A percentile compares a stretch with the other conserved stretches of the same genome.
Evolutionary conservation across 1,284 basidiomycete genomes (phyloP).

Genomic region (Sanghuangporus weigelae): DNA sequence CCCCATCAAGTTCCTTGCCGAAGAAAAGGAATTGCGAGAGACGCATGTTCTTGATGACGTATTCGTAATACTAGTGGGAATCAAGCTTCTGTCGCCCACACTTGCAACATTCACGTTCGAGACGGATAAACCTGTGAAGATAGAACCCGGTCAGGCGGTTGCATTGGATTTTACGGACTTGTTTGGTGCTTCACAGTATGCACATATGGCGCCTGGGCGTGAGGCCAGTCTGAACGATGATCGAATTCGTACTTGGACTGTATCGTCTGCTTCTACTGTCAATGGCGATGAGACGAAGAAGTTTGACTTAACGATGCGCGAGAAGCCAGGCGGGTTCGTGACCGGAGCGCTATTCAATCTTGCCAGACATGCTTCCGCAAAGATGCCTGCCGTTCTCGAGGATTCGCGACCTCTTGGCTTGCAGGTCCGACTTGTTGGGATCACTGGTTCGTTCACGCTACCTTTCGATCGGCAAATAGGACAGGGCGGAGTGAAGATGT

Average conservation of each 20-base stretch:
- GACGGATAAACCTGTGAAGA: slow-evolving; percentile 29
- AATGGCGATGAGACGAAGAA: slow-evolving; percentile 20
- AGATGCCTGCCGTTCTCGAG: slow-evolving; percentile 34
- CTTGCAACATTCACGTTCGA: slow-evolving; percentile 55
- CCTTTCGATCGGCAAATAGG: slow-evolving; percentile 1
- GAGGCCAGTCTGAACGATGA: slow-evolving; percentile 55
- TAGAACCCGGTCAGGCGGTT: slow-evolving; percentile 48
- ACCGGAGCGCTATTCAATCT: slow-evolving; percentile 49
- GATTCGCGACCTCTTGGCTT: slow-evolving; percentile 32
- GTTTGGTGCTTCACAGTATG: slow-evolving; percentile 40
- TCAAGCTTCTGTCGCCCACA: slow-evolving; percentile 40
- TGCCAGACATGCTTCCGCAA: slow-evolving; percentile 33
- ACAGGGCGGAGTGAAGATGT: slow-evolving; percentile 21
- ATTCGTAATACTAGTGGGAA: slow-evolving; percentile 32
- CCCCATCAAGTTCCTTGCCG: slow-evolving; percentile 46
- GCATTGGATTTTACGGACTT: slow-evolving; percentile 50
- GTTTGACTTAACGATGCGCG: slow-evolving; percentile 46
- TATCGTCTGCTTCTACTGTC: slow-evolving; percentile 30
- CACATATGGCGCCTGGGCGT: slow-evolving; percentile 44
- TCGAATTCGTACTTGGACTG: slow-evolving; percentile 60
- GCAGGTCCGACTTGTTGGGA: slow-evolving; percentile 30
- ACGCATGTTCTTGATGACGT: slow-evolving; percentile 27
- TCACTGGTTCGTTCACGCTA: slow-evolving; percentile 35
- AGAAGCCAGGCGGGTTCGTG: slow-evolving; percentile 46
- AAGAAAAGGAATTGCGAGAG: slow-evolving; percentile 31